Evolutionary conservation across 352 stramenopile species (phyloP), one percentile per base, ranked within the genome.

Genomic region (Phytophthora litchii): DNA sequence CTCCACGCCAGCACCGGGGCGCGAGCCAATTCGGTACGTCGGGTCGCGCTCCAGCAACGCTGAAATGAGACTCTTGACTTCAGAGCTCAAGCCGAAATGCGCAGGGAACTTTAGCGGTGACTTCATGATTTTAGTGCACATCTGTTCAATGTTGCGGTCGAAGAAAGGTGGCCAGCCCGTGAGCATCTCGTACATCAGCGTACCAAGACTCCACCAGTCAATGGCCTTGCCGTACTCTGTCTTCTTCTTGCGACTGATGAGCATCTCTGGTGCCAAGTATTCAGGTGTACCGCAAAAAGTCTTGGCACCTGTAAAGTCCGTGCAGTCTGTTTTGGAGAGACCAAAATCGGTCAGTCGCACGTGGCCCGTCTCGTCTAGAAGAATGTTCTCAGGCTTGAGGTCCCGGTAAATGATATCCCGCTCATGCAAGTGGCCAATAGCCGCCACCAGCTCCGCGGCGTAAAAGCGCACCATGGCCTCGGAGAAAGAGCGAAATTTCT

Each of bases 111-210:
- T 87, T 35, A 98, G 82, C 23, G 84, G 79, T 0, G 85, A 88
- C 53, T 92, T 92, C 71, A 96, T 90, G 51, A 98, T 97, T 62
- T 96, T 92, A 11, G 89, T 80, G 72, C 86, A 97, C 87, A 98
- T 96, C 40, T 88, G 78, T 47, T 96, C 81, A 35, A 94, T 92
- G 66, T 97, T 96, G 49, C 78, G 87, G 51, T 97, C 88, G 59
- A 97, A 98, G 70, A 96, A 98, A 25, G 93, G 93, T 23, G 93
- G 93, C 85, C 89, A 94, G 7, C 93, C 93, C 20, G 88, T 97
- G 43, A 98, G 83, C 93, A 98, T 98, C 70, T 98, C 93, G 64
- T 97, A 97, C 69, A 98, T 89, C 41, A 98, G 78, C 41, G 89
- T 97, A 20, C 93, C 93, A 4, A 98, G 77, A 47, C 86, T 96